A percentile compares a stretch with the other conserved stretches of the same genome.
phyloP scores from a whole-genome alignment of 768 basidiomycete species.

The Phlebiopsis flavidoalba region DNA sequence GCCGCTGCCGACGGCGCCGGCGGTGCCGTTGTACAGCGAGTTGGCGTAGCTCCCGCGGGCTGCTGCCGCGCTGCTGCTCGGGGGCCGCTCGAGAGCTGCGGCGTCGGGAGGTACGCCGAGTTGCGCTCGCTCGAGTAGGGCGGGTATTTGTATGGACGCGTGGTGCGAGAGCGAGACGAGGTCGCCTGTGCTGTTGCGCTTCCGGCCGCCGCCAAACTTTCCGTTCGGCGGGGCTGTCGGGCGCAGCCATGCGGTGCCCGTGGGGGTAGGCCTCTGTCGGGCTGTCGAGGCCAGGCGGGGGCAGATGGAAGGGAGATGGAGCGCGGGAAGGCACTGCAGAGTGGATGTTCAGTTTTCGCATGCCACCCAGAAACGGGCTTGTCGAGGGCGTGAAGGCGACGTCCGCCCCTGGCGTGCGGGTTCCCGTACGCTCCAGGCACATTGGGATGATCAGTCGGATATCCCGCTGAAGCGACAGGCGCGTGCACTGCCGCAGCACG shows the following conservation, averaged over 20 bases:
- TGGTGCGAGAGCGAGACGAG: constrained; percentile 20
- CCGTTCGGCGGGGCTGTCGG: constrained; percentile 34
- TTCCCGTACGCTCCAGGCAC: constrained; percentile 9
- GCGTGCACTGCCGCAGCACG: constrained; percentile 26
- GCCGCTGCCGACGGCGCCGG: constrained; percentile 22
- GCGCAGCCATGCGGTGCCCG: constrained; percentile 20
- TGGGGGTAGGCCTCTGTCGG: constrained; percentile 24
- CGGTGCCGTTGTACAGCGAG: constrained; percentile 20
- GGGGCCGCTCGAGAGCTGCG: constrained; percentile 58
- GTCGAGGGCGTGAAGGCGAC: constrained; percentile 62
- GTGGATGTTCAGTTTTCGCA: constrained; percentile 72
- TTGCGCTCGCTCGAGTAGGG: constrained; percentile 22
- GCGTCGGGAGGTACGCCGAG: constrained; percentile 39
- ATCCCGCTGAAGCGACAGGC: constrained; percentile 17
- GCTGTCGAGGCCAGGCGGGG: constrained; percentile 39
- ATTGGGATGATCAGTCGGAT: background rate
- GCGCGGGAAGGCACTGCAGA: constrained; percentile 65
- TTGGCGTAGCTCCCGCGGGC: constrained; percentile 50
- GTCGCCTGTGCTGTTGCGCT: constrained; percentile 26
- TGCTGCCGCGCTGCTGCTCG: constrained; percentile 58
- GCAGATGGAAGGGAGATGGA: constrained; percentile 64
- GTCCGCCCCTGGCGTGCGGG: constrained; percentile 24
- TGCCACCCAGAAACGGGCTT: constrained; percentile 75
- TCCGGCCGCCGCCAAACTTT: constrained; percentile 16
- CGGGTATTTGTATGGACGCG: constrained; percentile 28